Percentiles rank a stretch among this genome's conserved stretches.
Conservation (phyloP, 2,329 filamentous ascomycete species). For the Pyrenophora graminea region DNA sequence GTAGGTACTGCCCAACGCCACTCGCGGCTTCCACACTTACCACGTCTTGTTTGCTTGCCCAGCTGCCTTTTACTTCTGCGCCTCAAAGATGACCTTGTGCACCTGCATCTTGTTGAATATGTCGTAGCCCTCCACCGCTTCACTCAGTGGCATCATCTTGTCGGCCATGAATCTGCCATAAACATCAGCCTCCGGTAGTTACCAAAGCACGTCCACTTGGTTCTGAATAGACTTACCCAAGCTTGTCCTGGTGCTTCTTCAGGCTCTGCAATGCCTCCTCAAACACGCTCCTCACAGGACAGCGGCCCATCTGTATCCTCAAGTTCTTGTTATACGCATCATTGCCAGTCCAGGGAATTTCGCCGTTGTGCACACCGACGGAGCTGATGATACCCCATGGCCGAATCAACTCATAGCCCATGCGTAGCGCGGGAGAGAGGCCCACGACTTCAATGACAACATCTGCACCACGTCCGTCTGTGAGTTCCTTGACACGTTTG, state of each 20-base stretch:
- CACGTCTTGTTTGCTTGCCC: background rate
- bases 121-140: constrained; percentile 58
- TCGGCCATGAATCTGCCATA: constrained; percentile 55
- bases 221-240: constrained; percentile 42
- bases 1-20: background rate
- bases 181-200: constrained; percentile 3
- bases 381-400: constrained; percentile 55
- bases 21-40: background rate
- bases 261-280: constrained; percentile 52
- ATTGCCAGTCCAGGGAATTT: constrained; percentile 55
- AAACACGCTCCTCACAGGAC: constrained; percentile 57
- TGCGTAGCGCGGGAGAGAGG: constrained; percentile 52
- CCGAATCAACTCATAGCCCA: constrained; percentile 55
- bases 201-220: too few species aligned
- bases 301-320: constrained; percentile 55
- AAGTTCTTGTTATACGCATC: constrained; percentile 58
- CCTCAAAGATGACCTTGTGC: constrained; percentile 58
- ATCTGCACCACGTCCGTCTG: constrained; percentile 81
- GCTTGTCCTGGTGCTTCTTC: constrained; percentile 55
- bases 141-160: constrained; percentile 56
- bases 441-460: constrained; percentile 68
- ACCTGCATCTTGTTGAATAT: constrained; percentile 59
- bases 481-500: constrained; percentile 72
- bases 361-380: constrained; percentile 56
- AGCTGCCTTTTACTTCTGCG: constrained; percentile 39